phyloP scores from a whole-genome alignment of 2,329 filamentous ascomycete species.

The Beauveria caledonica region DNA sequence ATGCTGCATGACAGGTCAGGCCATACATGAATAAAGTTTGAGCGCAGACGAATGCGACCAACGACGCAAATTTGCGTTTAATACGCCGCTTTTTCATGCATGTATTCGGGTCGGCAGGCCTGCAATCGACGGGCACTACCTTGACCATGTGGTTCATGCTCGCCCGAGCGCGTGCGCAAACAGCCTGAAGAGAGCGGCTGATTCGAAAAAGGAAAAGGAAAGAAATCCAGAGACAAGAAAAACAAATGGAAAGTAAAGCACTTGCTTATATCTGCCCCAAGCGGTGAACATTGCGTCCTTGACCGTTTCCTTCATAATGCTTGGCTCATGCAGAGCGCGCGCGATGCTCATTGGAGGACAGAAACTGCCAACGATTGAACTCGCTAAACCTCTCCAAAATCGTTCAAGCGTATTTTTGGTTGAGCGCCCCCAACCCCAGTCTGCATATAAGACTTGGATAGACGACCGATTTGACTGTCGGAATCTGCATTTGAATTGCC shows the following conservation, averaged over 20 bases:
- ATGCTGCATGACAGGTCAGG: conserved; percentile 6
- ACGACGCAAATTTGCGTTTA: neutral
- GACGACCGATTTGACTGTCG: neutral
- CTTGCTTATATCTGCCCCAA: neutral
- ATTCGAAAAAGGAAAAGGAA: neutral
- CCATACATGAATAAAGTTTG: neutral
- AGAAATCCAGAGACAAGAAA: no score
- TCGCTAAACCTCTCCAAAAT: conserved; percentile 7
- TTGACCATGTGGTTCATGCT: neutral
- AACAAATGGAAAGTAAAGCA: neutral
- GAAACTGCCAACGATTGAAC: neutral
- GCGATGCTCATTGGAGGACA: conserved; percentile 1
- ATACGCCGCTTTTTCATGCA: neutral
- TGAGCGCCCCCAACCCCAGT: neutral
- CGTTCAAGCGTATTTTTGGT: neutral
- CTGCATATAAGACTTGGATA: neutral
- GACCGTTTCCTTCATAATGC: neutral
- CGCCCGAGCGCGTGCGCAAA: neutral
- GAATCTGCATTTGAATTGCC: neutral
- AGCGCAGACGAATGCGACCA: neutral
- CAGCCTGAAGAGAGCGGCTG: neutral
- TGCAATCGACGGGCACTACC: neutral
- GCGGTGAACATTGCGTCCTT: neutral
- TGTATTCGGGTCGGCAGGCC: neutral
- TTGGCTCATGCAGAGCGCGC: neutral